Evolutionary conservation across 1,284 basidiomycete genomes (phyloP).

Genomic region (Sporisorium exsertum): DNA sequence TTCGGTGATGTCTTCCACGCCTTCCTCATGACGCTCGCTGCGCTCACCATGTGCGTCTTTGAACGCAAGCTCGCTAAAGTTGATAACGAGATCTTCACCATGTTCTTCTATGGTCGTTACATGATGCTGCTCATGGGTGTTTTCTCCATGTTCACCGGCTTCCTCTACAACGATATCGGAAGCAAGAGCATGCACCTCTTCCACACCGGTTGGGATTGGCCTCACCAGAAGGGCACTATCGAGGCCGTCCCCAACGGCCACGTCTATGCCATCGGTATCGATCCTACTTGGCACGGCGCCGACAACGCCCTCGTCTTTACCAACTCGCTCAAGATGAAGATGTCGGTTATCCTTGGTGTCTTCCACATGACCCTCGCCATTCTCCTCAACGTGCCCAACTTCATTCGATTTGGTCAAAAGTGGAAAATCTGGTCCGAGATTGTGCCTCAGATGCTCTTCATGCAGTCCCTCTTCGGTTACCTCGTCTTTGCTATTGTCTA

Average conservation of each 20-base stretch:
- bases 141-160: constrained; percentile 91
- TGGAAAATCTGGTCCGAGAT: constrained; percentile 93
- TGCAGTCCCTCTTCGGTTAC: constrained; percentile 97
- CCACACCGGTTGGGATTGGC: constrained; percentile 89
- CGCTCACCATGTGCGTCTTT: constrained; percentile 83
- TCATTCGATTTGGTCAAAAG: constrained; percentile 87
- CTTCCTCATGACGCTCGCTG: constrained; percentile 82
- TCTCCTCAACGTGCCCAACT: constrained; percentile 94
- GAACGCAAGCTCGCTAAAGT: constrained; percentile 84
- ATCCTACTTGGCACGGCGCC: constrained; percentile 94
- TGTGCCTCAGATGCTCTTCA: constrained; percentile 95
- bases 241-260: constrained; percentile 72
- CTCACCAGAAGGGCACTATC: constrained; percentile 69
- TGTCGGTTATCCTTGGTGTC: constrained; percentile 96
- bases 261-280: constrained; percentile 91
- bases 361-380: constrained; percentile 99
- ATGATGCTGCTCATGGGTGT: constrained; percentile 97
- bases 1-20: constrained; percentile 99
- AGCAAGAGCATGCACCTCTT: constrained; percentile 90
- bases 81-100: constrained; percentile 87
- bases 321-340: constrained; percentile 99
- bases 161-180: constrained; percentile 99
- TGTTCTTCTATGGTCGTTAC: constrained; percentile 96
- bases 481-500: constrained; percentile 93
- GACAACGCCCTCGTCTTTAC: constrained; percentile 93